These are phyloP conservation scores for Kalaharituber pfeilii DNA, from an alignment of 2,329 filamentous ascomycete species.

Conservation along the genomic window DNA sequence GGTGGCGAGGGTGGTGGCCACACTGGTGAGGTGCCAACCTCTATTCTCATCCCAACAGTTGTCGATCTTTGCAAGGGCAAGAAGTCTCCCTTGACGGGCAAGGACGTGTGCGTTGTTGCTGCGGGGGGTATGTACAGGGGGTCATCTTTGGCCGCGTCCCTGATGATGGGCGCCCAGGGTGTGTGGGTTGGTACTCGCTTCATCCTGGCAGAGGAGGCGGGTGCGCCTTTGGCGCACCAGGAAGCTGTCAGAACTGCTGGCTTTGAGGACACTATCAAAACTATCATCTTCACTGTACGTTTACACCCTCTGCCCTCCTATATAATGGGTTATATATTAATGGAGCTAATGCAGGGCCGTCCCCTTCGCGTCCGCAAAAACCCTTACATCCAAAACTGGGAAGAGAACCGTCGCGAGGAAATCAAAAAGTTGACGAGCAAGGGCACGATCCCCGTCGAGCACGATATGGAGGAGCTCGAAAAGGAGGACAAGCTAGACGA, in stretches of 20 bases:
- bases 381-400: constrained; percentile 89
- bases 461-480: constrained; percentile 69
- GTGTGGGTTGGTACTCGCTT: constrained; percentile 98
- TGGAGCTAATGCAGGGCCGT: constrained; percentile 39
- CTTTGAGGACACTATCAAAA: constrained; percentile 91
- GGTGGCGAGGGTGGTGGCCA: constrained; percentile 95
- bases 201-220: constrained; percentile 83
- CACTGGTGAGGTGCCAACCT: constrained; percentile 83
- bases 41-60: constrained; percentile 80
- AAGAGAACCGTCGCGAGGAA: constrained; percentile 73
- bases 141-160: constrained; percentile 67
- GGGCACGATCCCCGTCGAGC: constrained; percentile 84
- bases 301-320: not conserved
- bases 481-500: constrained; percentile 48
- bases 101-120: constrained; percentile 78
- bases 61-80: constrained; percentile 62
- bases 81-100: constrained; percentile 73
- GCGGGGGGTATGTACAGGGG: constrained; percentile 91
- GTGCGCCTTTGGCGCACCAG: constrained; percentile 83
- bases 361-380: constrained; percentile 88
- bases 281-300: constrained; percentile 78
- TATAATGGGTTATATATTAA: not conserved
- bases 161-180: constrained; percentile 80
- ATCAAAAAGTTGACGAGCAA: constrained; percentile 82
- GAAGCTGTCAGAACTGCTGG: constrained; percentile 81